Conservation (phyloP, 2,329 filamentous ascomycete genomes). For the Metarhizium robertsii region DNA sequence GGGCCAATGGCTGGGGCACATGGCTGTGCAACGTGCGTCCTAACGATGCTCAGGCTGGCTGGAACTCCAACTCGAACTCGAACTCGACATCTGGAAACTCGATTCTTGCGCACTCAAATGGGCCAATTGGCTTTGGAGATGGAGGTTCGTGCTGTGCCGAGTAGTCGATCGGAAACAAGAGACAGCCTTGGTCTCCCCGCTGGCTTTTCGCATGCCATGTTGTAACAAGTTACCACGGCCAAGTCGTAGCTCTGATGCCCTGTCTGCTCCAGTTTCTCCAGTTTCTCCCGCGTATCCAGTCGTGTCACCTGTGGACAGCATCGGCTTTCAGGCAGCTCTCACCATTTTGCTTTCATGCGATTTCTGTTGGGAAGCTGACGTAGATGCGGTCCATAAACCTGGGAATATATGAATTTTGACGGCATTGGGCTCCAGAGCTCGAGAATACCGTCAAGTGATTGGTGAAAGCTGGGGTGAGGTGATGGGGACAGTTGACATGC, state of each 20-base stretch:
- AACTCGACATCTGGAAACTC: neutral
- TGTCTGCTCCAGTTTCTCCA: neutral
- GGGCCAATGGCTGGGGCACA: conserved; percentile 35
- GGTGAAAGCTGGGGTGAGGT: neutral
- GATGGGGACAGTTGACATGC: neutral
- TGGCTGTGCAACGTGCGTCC: conserved; percentile 19
- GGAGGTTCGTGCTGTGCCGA: neutral
- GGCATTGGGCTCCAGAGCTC: neutral
- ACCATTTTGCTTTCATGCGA: neutral
- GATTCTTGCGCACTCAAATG: neutral
- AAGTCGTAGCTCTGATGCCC: no score
- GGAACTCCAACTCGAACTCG: neutral
- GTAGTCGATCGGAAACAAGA: neutral
- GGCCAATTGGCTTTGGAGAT: neutral
- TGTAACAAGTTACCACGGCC: neutral
- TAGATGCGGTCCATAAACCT: neutral
- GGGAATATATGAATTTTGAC: neutral
- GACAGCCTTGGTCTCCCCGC: no score
- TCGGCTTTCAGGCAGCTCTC: neutral
- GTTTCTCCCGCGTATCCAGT: neutral
- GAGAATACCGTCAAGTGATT: neutral
- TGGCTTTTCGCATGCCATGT: no score
- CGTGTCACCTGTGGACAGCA: neutral
- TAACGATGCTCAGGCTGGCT: conserved; percentile 11
- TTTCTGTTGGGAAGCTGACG: neutral